These are phyloP conservation scores for Limnanthes douglasii DNA, from an alignment of 345 rosid species.

Conservation along the genomic window DNA sequence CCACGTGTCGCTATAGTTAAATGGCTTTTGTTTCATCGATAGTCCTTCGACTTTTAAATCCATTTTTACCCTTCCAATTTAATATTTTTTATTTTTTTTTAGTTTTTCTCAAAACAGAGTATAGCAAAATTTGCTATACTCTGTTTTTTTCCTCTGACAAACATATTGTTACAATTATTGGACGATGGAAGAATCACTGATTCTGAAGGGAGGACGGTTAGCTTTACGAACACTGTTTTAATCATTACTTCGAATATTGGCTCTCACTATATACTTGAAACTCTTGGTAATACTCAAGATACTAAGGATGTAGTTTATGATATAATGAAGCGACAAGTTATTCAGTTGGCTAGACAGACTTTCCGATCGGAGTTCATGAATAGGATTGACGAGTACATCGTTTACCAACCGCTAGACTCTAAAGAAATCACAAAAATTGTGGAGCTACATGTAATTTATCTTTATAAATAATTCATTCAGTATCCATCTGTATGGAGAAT, in stretches of 20 bases:
- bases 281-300: slow-evolving; percentile 45
- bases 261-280: slow-evolving; percentile 74
- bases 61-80: no score
- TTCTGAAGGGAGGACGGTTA: slow-evolving; percentile 84
- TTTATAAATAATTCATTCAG: no score
- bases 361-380: slow-evolving; percentile 93
- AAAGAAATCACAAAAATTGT: slow-evolving; percentile 64
- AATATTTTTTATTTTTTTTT: no score
- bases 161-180: slow-evolving; percentile 68
- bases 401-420: slow-evolving; percentile 78
- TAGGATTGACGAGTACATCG: slow-evolving; percentile 82
- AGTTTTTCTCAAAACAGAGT: no score
- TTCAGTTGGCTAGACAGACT: slow-evolving; percentile 77
- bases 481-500: no score
- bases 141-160: no score
- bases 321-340: slow-evolving; percentile 64
- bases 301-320: slow-evolving; percentile 72
- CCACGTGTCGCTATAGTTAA: no score
- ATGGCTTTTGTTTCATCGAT: no score
- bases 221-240: slow-evolving; percentile 73
- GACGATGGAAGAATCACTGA: slow-evolving; percentile 97
- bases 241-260: slow-evolving; percentile 97
- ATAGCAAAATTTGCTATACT: no score
- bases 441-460: slow-evolving; percentile 70
- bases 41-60: no score